phyloP scores from a whole-genome alignment of 1,284 basidiomycete genomes.

The Phlebopus sp. region DNA sequence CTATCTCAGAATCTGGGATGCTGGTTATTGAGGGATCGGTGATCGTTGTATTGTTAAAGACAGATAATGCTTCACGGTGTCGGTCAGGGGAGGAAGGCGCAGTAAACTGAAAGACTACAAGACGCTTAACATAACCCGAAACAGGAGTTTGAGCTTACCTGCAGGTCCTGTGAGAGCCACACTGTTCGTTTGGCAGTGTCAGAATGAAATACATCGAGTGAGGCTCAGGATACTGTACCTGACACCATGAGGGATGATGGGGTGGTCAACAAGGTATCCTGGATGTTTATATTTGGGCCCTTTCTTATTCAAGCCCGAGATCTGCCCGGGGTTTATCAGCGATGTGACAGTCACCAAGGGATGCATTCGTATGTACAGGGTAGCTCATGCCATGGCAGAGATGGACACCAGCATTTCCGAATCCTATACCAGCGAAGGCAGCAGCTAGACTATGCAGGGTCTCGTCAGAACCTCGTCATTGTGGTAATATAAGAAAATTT shows the following conservation, averaged over 20 bases:
- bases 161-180: conserved; percentile 91
- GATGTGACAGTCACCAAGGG: neutral
- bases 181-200: conserved; percentile 21
- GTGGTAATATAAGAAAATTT: conserved; percentile 21
- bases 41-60: conserved; percentile 71
- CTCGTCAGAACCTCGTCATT: conserved; percentile 2
- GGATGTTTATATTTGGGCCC: conserved; percentile 87
- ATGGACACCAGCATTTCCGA: conserved; percentile 94
- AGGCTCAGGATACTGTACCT: conserved; percentile 43
- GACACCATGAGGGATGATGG: conserved; percentile 92
- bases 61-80: conserved; percentile 84
- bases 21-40: conserved; percentile 69
- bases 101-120: conserved; percentile 86
- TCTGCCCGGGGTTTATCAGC: conserved; percentile 44
- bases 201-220: neutral
- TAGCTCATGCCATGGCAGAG: conserved; percentile 87
- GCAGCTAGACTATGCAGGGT: conserved; percentile 61
- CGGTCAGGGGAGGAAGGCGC: conserved; percentile 88
- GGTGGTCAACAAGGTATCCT: conserved; percentile 77
- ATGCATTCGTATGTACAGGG: conserved; percentile 47
- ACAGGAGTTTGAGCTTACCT: conserved; percentile 35
- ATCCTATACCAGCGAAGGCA: conserved; percentile 94
- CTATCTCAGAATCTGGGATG: conserved; percentile 82
- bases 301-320: conserved; percentile 93
- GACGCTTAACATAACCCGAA: conserved; percentile 1